Evolutionary conservation across 805 yeast genomes (phyloP).

Genomic region (Ogataea chonburiensis): DNA sequence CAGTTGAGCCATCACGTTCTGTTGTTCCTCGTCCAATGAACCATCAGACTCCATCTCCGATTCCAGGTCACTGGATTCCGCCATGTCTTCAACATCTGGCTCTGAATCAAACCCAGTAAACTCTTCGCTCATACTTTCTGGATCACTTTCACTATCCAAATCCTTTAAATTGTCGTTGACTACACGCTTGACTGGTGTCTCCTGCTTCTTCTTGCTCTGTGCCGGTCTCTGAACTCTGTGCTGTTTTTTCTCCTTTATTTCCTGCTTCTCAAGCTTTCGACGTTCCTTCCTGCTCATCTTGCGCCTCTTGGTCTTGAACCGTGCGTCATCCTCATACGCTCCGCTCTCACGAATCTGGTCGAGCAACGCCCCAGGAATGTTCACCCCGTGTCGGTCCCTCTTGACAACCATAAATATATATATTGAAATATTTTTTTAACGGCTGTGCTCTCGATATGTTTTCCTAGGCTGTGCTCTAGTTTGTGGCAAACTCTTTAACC

Average conservation of each 20-base stretch:
- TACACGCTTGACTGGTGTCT: conserved; percentile 31
- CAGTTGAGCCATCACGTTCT: conserved; percentile 28
- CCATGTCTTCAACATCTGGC: conserved; percentile 13
- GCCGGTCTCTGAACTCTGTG: conserved; percentile 1
- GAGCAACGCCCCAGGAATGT: conserved; percentile 42
- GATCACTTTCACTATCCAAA: conserved; percentile 9
- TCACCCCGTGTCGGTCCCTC: conserved; percentile 34
- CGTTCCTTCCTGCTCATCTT: conserved; percentile 36
- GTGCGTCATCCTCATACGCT: conserved; percentile 35
- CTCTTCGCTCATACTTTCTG: conserved; percentile 11
- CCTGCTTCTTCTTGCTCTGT: conserved; percentile 1
- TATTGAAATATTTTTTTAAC: conserved; percentile 5
- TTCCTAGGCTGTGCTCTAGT: conserved; percentile 2
- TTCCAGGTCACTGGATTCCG: conserved; percentile 12
- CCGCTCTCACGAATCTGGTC: conserved; percentile 40
- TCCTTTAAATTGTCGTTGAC: conserved; percentile 26
- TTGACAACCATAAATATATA: conserved; percentile 10
- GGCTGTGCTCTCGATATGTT: conserved; percentile 6
- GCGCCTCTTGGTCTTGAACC: conserved; percentile 30
- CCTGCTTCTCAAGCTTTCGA: conserved; percentile 37
- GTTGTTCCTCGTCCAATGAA: conserved; percentile 24
- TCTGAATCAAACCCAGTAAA: conserved; percentile 18
- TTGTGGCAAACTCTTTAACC: conserved; percentile 11
- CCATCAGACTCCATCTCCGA: conserved; percentile 7
- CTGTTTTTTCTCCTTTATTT: conserved; percentile 1